A percentile compares a stretch with the other conserved stretches of the same genome.
phyloP scores from a whole-genome alignment of 495 filamentous ascomycete species.

The Trichoderma gamsii region DNA sequence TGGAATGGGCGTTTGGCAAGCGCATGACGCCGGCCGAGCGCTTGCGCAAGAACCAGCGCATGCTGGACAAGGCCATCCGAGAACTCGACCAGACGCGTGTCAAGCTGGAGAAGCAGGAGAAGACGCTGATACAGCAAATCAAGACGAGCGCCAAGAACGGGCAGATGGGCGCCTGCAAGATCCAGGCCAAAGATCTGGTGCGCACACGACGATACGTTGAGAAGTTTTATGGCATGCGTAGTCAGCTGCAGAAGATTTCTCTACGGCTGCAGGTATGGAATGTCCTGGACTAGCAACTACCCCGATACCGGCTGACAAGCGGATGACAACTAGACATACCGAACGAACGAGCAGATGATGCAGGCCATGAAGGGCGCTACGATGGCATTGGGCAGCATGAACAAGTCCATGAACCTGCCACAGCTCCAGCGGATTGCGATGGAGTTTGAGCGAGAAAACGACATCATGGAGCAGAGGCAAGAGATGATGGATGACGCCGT shows the following conservation, averaged over 20 bases:
- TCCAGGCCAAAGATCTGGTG: slow-evolving; percentile 95
- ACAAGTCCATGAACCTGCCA: slow-evolving; percentile 92
- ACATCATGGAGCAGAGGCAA: slow-evolving; percentile 97
- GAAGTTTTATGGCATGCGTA: slow-evolving; percentile 97
- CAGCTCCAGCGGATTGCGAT: slow-evolving; percentile 94
- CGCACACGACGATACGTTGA: slow-evolving; percentile 92
- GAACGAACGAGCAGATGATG: slow-evolving; percentile 99
- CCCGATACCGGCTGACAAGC: slow-evolving; percentile 16
- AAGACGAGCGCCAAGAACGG: slow-evolving; percentile 97
- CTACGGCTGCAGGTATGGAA: slow-evolving; percentile 76
- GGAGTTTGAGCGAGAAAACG: slow-evolving; percentile 98
- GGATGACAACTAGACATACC: slow-evolving; percentile 63
- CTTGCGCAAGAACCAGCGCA: slow-evolving; percentile 91
- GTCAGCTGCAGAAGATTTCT: slow-evolving; percentile 91
- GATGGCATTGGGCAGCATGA: slow-evolving; percentile 88
- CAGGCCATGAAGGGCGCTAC: slow-evolving; percentile 98
- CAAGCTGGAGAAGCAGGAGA: slow-evolving; percentile 97
- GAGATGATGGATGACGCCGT: slow-evolving; percentile 99
- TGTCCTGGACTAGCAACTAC: not conserved
- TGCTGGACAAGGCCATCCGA: slow-evolving; percentile 92
- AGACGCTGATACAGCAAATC: slow-evolving; percentile 90
- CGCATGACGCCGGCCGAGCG: slow-evolving; percentile 96
- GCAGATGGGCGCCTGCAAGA: slow-evolving; percentile 91
- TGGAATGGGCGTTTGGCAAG: slow-evolving; percentile 98
- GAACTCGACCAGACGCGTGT: slow-evolving; percentile 89